Conservation (phyloP, 2,329 filamentous ascomycete species). For the Fusarium neocosmosporiellum region DNA sequence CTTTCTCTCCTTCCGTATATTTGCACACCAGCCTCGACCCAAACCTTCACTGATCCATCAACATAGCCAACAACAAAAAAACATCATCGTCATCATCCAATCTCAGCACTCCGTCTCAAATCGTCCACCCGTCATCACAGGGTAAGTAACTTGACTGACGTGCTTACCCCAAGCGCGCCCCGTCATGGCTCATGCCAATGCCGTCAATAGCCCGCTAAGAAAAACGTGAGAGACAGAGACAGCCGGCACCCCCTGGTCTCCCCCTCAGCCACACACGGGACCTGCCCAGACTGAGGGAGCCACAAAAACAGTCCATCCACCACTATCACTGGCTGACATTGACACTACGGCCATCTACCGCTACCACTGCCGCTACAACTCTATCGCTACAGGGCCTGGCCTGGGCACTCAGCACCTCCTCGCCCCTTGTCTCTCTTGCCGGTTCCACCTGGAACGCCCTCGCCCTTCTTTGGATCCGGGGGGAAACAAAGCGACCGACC, state of each 20-base stretch:
- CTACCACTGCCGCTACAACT: not conserved
- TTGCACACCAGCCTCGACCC: not conserved
- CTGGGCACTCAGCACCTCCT: not conserved
- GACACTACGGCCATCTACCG: not conserved
- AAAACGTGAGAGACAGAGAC: not conserved
- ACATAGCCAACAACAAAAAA: not conserved
- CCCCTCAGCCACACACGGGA: slow-evolving; percentile 1
- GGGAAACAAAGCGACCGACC: slow-evolving; percentile 4
- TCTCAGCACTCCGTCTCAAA: not conserved
- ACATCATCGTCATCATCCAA: not conserved
- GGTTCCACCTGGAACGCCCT: not conserved
- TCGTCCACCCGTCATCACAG: not conserved
- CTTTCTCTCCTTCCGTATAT: not conserved
- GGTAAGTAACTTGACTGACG: slow-evolving; percentile 1
- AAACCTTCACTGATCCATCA: not conserved
- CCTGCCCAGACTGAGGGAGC: not conserved
- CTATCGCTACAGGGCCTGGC: not conserved
- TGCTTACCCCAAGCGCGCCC: not conserved
- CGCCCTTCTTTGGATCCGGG: not conserved
- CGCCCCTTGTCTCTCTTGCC: not conserved
- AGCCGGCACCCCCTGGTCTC: not conserved
- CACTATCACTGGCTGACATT: not conserved
- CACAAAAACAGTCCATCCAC: not conserved
- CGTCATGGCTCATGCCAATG: slow-evolving; percentile 2
- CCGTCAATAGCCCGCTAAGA: slow-evolving; percentile 7